Evolutionary conservation across 2,329 filamentous ascomycete species (phyloP).

Genomic region (Colletotrichum gigasporum): DNA sequence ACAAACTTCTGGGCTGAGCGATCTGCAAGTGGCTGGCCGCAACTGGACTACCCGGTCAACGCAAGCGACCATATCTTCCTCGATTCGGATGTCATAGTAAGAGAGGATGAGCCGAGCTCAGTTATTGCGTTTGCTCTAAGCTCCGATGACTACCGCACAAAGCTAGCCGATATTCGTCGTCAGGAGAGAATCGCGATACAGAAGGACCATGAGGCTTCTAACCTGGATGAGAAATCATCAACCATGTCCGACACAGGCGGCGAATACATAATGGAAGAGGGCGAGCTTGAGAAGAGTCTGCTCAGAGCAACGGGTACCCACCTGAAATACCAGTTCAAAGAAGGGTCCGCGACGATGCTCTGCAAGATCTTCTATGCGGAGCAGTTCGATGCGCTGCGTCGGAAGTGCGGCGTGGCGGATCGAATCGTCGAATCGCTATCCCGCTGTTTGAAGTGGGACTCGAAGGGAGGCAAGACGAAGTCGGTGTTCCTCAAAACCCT

Average conservation of each 20-base stretch:
- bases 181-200: constrained; percentile 34
- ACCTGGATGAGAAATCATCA: constrained; percentile 40
- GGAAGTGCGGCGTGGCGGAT: constrained; percentile 92
- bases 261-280: constrained; percentile 64
- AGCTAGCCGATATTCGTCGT: constrained; percentile 72
- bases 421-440: constrained; percentile 96
- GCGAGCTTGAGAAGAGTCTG: constrained; percentile 85
- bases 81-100: constrained; percentile 95
- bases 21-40: constrained; percentile 92
- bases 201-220: constrained; percentile 27
- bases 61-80: constrained; percentile 94
- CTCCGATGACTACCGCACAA: constrained; percentile 85
- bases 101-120: constrained; percentile 96
- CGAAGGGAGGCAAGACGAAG: constrained; percentile 96
- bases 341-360: constrained; percentile 92
- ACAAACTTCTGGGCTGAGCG: constrained; percentile 99
- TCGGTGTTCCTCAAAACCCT: constrained; percentile 97
- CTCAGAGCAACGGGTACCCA: constrained; percentile 89
- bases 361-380: constrained; percentile 99
- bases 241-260: constrained; percentile 44
- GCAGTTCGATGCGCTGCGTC: constrained; percentile 92
- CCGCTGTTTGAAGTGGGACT: constrained; percentile 97
- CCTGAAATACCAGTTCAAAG: constrained; percentile 93
- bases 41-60: constrained; percentile 90
- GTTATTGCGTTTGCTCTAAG: constrained; percentile 93